Evolutionary conservation across 1,139 yeast genomes (phyloP), one percentile per base, ranked within the genome.

Genomic region (Zygoascus sp.): DNA sequence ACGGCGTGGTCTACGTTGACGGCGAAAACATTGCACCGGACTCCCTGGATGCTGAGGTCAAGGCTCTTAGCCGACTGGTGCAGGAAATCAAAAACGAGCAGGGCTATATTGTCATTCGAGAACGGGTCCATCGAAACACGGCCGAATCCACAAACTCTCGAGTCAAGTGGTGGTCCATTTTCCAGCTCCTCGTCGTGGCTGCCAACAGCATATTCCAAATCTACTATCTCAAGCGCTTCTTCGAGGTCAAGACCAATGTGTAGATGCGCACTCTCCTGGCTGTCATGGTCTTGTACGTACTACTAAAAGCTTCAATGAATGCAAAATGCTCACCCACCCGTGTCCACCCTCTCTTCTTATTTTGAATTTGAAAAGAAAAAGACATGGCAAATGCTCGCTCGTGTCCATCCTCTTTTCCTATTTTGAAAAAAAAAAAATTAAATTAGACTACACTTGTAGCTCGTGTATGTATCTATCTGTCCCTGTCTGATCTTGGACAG

Each of bases 61-160:
- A 81, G 65, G 79, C 81, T 65, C 74, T 92, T 61, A 72, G 81
- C 55, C 87, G 85, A 55, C 74, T 87, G 59, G 83, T 95, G 41
- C 80, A 80, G 58, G 96, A 88, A 60, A 89, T 92, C 53, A 85
- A 84, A 69, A 94, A 90, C 58, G 98, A 92, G 70, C 73, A 71
- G 52, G 80, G 88, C 57, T 92, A 92, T 70, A 83, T 92, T 61
- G 95, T 89, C 42, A 89, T 92, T 53, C 83, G 98, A 70, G 98
- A 92, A 70, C 83, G 97, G 71, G 86, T 95, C 28, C 98, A 92
- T 69, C 85, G 98, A 77, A 92, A 92, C 71, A 92, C 98, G 15
- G 97, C 98, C 6, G 98, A 92, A 70, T 84, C 95, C 23, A 92
- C 98, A 45, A 92, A 92, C 69, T 83, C 95, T 49, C 81, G 98